phyloP scores from a whole-genome alignment of 2,329 filamentous ascomycete species.

The Magnaporthiopsis rhizophila region DNA sequence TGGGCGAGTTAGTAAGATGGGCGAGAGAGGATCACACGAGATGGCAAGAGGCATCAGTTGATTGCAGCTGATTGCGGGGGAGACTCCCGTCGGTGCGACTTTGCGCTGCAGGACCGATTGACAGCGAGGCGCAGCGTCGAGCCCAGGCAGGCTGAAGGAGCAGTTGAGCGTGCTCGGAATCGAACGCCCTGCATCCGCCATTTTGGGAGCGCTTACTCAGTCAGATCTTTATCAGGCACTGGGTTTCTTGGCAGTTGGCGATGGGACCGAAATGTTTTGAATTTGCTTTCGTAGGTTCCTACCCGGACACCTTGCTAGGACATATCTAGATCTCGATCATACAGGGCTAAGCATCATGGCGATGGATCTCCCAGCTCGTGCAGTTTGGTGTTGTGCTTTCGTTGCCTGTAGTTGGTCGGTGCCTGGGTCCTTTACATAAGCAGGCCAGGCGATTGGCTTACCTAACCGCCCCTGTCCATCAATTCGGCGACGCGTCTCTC shows the following conservation, averaged over 20 bases:
- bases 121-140: neutral
- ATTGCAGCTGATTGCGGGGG: no score
- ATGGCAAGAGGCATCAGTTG: no score
- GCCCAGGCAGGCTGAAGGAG: no score
- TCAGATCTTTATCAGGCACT: neutral
- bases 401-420: no score
- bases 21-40: neutral
- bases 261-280: neutral
- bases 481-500: neutral
- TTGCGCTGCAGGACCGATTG: neutral
- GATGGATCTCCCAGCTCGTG: no score
- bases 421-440: no score
- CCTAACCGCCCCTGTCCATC: neutral
- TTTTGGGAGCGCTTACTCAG: neutral
- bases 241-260: neutral
- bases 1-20: neutral
- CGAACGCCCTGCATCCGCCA: neutral
- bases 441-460: neutral
- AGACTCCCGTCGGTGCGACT: no score
- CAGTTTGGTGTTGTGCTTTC: no score
- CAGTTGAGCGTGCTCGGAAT: neutral
- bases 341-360: no score
- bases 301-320: no score
- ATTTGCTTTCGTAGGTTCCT: no score
- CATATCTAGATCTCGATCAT: no score